Conservation (phyloP, 345 rosid species). For the Syzygium oleosum region DNA sequence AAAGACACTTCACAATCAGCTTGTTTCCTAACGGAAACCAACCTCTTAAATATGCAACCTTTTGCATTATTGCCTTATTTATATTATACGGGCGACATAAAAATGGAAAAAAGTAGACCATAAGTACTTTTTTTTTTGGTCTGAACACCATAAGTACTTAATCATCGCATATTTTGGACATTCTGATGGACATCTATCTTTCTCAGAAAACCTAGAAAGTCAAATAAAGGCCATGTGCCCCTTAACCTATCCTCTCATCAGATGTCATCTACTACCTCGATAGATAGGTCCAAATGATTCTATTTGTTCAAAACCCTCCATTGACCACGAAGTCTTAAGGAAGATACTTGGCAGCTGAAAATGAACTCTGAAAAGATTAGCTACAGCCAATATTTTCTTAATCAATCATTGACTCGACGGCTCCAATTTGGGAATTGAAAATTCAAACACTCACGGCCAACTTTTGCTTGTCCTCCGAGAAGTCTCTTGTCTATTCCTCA, state of each 20-base stretch:
- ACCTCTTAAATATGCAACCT: not conserved
- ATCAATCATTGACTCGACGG: not conserved
- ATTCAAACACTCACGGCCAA: not conserved
- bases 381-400: not conserved
- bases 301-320: not conserved
- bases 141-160: not conserved
- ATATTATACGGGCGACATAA: not conserved
- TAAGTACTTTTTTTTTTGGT: too few relatives aligned
- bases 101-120: not conserved
- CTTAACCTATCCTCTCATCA: not conserved
- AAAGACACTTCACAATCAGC: not conserved
- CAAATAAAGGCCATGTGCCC: not conserved
- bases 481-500: not conserved
- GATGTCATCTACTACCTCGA: not conserved
- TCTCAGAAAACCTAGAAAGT: not conserved
- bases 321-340: not conserved
- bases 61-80: not conserved
- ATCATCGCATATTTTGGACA: not conserved
- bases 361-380: not conserved
- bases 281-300: not conserved
- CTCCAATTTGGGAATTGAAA: not conserved
- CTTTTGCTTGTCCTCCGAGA: not conserved
- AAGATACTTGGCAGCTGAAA: not conserved
- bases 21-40: not conserved
- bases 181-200: not conserved